Evolutionary conservation across 805 yeast species (phyloP).

Genomic region (Yarrowia bubula): DNA sequence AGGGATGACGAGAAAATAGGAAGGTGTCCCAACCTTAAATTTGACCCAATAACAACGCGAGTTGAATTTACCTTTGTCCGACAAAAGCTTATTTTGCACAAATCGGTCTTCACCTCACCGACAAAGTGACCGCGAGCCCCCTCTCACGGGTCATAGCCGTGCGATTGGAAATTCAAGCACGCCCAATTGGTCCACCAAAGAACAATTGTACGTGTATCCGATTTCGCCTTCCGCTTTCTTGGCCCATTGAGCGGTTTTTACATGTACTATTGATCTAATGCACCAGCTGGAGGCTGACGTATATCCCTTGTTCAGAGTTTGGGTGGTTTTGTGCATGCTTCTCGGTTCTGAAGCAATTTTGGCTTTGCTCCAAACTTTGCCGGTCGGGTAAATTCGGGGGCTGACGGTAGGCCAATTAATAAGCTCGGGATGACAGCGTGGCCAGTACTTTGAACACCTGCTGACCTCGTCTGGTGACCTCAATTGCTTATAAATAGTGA

Average conservation of each 20-base stretch:
- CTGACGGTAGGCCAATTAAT: slow-evolving; percentile 10
- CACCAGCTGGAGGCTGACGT: slow-evolving; percentile 8
- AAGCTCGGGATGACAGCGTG: slow-evolving; percentile 25
- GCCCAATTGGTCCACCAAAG: neutral
- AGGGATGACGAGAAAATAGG: slow-evolving; percentile 17
- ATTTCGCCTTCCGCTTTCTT: neutral
- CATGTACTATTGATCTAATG: slow-evolving; percentile 10
- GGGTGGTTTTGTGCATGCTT: slow-evolving; percentile 1
- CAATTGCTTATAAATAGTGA: neutral
- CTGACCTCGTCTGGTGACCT: neutral
- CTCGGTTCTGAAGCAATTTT: slow-evolving; percentile 25
- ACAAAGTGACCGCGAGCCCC: neutral
- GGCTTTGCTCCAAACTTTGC: slow-evolving; percentile 25
- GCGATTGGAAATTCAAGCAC: neutral
- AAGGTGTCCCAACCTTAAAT: slow-evolving; percentile 1
- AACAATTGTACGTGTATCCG: neutral
- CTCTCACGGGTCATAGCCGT: neutral
- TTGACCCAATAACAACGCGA: slow-evolving; percentile 23
- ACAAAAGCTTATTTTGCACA: neutral
- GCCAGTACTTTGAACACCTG: neutral
- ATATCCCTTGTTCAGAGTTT: slow-evolving; percentile 8
- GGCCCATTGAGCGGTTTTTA: slow-evolving; percentile 1
- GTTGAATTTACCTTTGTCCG: slow-evolving; percentile 2
- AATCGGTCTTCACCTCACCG: neutral
- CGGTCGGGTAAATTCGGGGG: slow-evolving; percentile 23